A percentile compares a stretch with the other conserved stretches of the same genome.
Evolutionary conservation across 257 asterid genomes (phyloP).

Genomic region (Solanum pennellii): DNA sequence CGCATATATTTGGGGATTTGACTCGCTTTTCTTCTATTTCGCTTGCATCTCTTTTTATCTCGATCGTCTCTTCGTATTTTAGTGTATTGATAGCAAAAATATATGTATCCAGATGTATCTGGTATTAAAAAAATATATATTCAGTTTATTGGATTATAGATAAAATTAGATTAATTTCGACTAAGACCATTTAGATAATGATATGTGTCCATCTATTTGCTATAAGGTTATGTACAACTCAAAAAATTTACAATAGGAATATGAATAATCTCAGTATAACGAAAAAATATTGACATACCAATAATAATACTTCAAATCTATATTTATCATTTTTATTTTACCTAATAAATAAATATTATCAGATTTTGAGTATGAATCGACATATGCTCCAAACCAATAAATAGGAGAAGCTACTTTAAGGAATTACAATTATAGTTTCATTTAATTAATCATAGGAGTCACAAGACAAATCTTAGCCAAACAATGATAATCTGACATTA

Average conservation of each 20-base stretch:
- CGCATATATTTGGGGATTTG: not conserved
- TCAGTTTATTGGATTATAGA: accelerated
- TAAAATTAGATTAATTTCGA: too few relatives aligned
- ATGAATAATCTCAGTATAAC: not conserved
- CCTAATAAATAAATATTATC: not conserved
- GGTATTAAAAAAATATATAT: too few relatives aligned
- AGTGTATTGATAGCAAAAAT: not conserved
- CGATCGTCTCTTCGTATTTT: too few relatives aligned
- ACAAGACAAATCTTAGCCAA: not conserved
- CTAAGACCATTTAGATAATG: too few relatives aligned
- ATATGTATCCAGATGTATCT: too few relatives aligned
- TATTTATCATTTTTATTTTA: not conserved
- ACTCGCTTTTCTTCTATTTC: not conserved
- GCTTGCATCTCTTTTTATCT: not conserved
- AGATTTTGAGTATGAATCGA: not conserved
- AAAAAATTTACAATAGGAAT: accelerated
- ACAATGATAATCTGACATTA: not conserved
- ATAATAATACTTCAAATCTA: accelerated
- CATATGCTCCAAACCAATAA: not conserved
- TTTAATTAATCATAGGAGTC: not conserved
- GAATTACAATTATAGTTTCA: not conserved
- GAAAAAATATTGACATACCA: too few relatives aligned
- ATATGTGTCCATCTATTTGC: not conserved
- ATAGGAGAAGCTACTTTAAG: not conserved
- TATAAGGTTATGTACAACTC: too few relatives aligned